phyloP scores from a whole-genome alignment of 2,329 filamentous ascomycete genomes.

The Colletotrichum godetiae region DNA sequence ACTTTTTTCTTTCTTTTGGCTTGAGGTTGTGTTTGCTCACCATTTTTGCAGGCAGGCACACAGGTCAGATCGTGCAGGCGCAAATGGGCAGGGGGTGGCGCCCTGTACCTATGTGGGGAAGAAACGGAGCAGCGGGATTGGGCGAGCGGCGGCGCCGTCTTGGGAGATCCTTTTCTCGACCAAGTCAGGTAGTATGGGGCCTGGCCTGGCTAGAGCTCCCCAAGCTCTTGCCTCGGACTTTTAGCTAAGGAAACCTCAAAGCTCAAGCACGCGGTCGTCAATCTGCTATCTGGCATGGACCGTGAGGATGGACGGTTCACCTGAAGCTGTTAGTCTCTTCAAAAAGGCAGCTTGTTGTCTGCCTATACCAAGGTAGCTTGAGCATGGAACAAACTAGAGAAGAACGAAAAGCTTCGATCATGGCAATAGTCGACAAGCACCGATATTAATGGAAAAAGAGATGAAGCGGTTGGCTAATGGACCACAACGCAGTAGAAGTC shows the following conservation, averaged over 20 bases:
- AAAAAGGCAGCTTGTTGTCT: not conserved
- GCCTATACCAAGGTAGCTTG: not conserved
- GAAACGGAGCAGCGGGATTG: not conserved
- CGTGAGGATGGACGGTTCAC: not conserved
- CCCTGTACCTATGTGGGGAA: slow-evolving; percentile 14
- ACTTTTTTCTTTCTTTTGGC: not conserved
- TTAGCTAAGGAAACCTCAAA: not conserved
- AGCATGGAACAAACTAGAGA: not conserved
- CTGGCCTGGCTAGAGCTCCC: not conserved
- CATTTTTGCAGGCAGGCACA: too few species aligned
- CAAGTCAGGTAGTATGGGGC: not conserved
- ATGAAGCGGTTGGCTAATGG: not conserved
- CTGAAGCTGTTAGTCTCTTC: not conserved
- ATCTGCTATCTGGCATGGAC: not conserved
- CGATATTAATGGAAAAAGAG: not conserved
- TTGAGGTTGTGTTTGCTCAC: not conserved
- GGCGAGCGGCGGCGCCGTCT: not conserved
- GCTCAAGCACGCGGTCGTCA: not conserved
- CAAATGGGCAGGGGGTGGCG: slow-evolving; percentile 18
- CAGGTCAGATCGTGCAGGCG: not conserved
- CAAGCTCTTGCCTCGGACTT: not conserved
- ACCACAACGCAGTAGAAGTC: not conserved
- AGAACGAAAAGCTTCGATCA: not conserved
- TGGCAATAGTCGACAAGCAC: not conserved
- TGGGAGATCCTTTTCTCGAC: not conserved